These are phyloP conservation scores for Megacollybia marginata DNA, from an alignment of 768 basidiomycete genomes.

Conservation along the genomic window DNA sequence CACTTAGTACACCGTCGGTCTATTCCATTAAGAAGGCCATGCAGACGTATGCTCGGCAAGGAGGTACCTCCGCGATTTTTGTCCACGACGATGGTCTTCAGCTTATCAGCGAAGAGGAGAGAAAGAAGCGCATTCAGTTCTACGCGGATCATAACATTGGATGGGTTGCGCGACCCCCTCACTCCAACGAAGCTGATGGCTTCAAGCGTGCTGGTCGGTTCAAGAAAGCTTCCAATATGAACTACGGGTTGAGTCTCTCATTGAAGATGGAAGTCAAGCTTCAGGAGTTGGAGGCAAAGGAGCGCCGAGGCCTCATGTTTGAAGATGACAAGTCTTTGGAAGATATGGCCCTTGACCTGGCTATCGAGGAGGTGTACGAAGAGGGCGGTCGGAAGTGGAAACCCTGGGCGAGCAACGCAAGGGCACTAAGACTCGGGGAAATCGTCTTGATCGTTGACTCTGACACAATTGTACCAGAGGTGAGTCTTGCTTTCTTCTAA, in stretches of 20 bases:
- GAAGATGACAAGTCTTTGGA: conserved; percentile 45
- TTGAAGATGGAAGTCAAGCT: conserved; percentile 54
- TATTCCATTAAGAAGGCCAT: conserved; percentile 77
- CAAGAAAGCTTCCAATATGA: conserved; percentile 92
- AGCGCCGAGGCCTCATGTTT: conserved; percentile 23
- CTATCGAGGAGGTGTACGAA: conserved; percentile 64
- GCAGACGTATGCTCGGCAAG: conserved; percentile 90
- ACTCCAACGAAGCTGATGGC: conserved; percentile 52
- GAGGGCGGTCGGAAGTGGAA: conserved; percentile 52
- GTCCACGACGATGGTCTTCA: conserved; percentile 84
- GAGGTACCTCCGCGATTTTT: conserved; percentile 72
- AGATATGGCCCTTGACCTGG: conserved; percentile 65
- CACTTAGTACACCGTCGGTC: conserved; percentile 59
- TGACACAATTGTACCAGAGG: conserved; percentile 73
- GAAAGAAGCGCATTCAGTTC: conserved; percentile 59
- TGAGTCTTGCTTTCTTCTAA: conserved; percentile 12
- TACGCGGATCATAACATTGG: conserved; percentile 75
- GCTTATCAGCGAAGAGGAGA: conserved; percentile 52
- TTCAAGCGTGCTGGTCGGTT: conserved; percentile 81
- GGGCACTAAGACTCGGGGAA: conserved; percentile 69
- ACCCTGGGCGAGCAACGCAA: conserved; percentile 74
- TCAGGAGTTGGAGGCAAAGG: conserved; percentile 33
- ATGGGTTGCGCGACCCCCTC: conserved; percentile 77
- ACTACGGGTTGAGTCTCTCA: conserved; percentile 64
- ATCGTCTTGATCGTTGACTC: conserved; percentile 80